These are phyloP conservation scores for Puccinia polysora DNA, from an alignment of 1,284 basidiomycete genomes.

Conservation along the genomic window DNA sequence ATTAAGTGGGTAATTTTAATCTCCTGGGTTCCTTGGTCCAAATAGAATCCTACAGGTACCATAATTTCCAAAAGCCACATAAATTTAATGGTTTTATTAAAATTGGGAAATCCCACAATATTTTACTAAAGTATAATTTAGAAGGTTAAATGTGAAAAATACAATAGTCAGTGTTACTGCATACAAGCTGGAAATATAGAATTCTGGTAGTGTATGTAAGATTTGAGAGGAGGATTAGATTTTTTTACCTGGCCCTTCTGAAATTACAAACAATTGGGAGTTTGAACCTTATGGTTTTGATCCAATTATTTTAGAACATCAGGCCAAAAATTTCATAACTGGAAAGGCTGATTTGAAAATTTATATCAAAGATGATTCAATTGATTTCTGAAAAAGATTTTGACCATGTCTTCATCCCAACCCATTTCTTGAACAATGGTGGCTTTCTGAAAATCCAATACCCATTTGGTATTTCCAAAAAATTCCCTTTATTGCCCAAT, in stretches of 20 bases:
- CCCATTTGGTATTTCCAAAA: slow-evolving; percentile 11
- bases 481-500: slow-evolving; percentile 7
- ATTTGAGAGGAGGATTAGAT: background rate
- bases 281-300: background rate
- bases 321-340: slow-evolving; percentile 14
- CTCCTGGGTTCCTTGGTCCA: background rate
- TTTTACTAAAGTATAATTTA: too few relatives aligned
- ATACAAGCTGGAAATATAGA: background rate
- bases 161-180: background rate
- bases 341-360: slow-evolving; percentile 20
- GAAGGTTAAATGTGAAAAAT: background rate
- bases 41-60: background rate
- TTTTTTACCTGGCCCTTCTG: background rate
- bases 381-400: slow-evolving; percentile 26
- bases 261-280: background rate
- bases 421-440: background rate
- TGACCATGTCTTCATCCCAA: background rate
- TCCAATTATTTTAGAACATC: background rate
- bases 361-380: background rate
- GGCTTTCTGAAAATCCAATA: slow-evolving; percentile 8
- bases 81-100: too few relatives aligned
- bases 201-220: background rate
- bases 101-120: too few relatives aligned
- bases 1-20: background rate
- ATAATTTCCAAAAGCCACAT: too few relatives aligned